Conservation (phyloP, 2,329 filamentous ascomycete genomes). For the Xylaria sp. region DNA sequence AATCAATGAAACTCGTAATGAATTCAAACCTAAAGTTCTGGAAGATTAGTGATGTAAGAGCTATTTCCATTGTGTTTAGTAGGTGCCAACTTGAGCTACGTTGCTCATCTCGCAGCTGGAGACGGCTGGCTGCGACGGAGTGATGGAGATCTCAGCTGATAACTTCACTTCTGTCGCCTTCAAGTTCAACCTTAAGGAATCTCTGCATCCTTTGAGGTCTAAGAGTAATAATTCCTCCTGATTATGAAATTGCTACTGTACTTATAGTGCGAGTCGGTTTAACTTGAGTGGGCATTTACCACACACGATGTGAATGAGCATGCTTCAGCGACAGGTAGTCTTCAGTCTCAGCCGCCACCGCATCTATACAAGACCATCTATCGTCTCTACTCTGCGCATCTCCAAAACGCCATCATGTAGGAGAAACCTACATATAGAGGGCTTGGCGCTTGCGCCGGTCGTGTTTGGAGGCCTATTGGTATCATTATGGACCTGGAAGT, state of each 20-base stretch:
- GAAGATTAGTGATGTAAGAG: not conserved
- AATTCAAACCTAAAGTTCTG: not conserved
- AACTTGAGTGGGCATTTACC: not conserved
- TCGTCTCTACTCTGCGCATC: slow-evolving; percentile 38
- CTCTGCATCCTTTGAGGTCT: not conserved
- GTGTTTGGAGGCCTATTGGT: slow-evolving; percentile 74
- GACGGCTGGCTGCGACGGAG: not conserved
- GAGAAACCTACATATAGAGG: slow-evolving; percentile 51
- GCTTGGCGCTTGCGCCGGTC: slow-evolving; percentile 69
- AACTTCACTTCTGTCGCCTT: not conserved
- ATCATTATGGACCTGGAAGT: slow-evolving; percentile 73
- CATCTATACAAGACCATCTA: slow-evolving; percentile 29
- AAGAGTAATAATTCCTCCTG: not conserved
- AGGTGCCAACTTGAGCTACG: too few species aligned
- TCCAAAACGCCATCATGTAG: slow-evolving; percentile 40
- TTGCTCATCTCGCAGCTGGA: not conserved
- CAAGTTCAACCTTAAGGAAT: not conserved
- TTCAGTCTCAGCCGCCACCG: slow-evolving; percentile 31
- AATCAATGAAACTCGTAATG: not conserved
- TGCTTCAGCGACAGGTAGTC: slow-evolving; percentile 38
- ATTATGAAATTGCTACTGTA: not conserved
- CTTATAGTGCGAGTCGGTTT: too few species aligned
- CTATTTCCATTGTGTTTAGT: too few species aligned
- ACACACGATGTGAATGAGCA: slow-evolving; percentile 11
- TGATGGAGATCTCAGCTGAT: not conserved